Conservation (phyloP, 768 basidiomycete genomes). For the Trametes cubensis region DNA sequence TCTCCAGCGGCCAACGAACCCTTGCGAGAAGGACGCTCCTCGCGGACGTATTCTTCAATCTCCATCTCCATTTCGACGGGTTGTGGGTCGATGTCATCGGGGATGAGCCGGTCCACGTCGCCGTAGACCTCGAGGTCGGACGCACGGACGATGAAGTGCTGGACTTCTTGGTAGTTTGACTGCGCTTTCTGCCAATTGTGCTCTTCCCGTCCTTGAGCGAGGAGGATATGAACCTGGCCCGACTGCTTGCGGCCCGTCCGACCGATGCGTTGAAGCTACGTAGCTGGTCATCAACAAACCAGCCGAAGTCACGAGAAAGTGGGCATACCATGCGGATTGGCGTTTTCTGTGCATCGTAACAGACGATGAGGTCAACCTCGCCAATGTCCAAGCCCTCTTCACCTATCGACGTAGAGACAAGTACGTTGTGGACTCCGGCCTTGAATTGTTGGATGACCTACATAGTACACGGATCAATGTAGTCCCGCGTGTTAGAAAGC, state of each 20-base stretch:
- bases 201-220: constrained; percentile 91
- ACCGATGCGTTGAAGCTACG: constrained; percentile 91
- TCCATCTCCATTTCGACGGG: constrained; percentile 83
- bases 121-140: constrained; percentile 87
- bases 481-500: neutral
- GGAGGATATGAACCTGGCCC: constrained; percentile 87
- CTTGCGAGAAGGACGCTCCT: constrained; percentile 40
- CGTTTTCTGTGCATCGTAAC: constrained; percentile 96
- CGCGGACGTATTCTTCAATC: constrained; percentile 67
- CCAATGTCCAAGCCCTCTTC: constrained; percentile 99
- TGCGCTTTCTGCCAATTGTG: constrained; percentile 87
- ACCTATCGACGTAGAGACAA: constrained; percentile 95
- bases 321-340: constrained; percentile 88
- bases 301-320: neutral
- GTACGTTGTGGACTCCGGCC: constrained; percentile 81
- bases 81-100: constrained; percentile 73
- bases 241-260: constrained; percentile 92
- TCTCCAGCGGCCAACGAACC: constrained; percentile 33
- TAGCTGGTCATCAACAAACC: neutral
- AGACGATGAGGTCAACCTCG: constrained; percentile 93
- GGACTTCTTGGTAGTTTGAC: constrained; percentile 83
- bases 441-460: constrained; percentile 91
- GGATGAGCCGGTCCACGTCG: constrained; percentile 88
- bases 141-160: constrained; percentile 83
- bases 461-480: neutral